A percentile compares a stretch with the other conserved stretches of the same genome.
Evolutionary conservation across 192 early-diverging fungal species (phyloP).

Genomic region (Backusella tuberculispora): DNA sequence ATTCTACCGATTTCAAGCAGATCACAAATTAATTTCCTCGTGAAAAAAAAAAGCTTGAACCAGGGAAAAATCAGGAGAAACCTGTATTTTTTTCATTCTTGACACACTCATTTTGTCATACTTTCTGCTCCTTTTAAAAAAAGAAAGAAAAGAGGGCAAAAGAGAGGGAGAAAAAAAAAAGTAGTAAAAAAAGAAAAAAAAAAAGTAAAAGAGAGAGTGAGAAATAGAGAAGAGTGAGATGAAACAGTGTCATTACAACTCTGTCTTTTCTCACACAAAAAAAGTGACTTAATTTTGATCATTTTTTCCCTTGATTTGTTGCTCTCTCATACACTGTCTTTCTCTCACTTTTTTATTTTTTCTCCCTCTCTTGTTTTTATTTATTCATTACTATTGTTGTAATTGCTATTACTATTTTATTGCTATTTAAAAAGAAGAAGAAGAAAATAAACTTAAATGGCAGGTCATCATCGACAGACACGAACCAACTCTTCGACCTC

Average conservation of each 20-base stretch:
- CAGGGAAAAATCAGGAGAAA: conserved; percentile 14
- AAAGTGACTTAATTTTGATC: conserved; percentile 17
- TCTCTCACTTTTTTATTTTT: background rate
- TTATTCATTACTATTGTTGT: conserved; percentile 18
- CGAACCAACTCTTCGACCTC: conserved; percentile 35
- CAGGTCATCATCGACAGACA: conserved; percentile 24
- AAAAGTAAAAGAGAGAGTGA: background rate
- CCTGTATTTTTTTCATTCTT: conserved; percentile 9
- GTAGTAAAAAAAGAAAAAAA: background rate
- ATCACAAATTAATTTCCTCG: conserved; percentile 4
- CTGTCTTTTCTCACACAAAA: background rate
- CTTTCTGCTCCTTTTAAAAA: conserved; percentile 8
- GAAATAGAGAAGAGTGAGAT: too few species aligned
- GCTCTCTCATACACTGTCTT: background rate
- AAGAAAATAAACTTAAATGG: background rate
- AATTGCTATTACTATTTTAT: background rate
- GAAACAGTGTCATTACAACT: too few species aligned
- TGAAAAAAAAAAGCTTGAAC: background rate
- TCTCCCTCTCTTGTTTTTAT: background rate
- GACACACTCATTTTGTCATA: background rate
- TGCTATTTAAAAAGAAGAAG: background rate
- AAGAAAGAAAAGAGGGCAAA: background rate
- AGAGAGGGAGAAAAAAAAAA: background rate
- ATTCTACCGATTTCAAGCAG: background rate
- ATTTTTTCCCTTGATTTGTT: conserved; percentile 10